A percentile compares a stretch with the other conserved stretches of the same genome.
phyloP scores from a whole-genome alignment of 257 asterid genomes.

The Nicotiana obtusifolia region DNA sequence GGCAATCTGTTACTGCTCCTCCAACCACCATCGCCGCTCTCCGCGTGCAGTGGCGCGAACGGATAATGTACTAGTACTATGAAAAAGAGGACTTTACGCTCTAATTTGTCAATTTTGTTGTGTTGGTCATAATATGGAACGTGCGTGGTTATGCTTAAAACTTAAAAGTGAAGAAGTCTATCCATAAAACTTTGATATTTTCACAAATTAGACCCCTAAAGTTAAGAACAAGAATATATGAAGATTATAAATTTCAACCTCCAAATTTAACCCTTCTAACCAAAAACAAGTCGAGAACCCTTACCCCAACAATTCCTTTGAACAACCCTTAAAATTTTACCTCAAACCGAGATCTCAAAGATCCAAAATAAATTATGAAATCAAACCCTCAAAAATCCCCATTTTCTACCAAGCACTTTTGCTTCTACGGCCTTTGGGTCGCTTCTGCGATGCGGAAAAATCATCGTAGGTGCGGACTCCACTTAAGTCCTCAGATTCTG shows the following conservation, averaged over 20 bases:
- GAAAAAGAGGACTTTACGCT: background rate
- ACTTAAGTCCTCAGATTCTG: too few relatives aligned
- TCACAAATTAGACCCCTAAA: background rate
- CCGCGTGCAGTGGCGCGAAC: background rate
- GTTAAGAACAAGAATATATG: background rate
- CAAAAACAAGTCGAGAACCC: too few relatives aligned
- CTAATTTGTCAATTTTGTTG: background rate
- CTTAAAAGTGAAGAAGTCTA: background rate
- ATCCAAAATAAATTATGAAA: too few relatives aligned
- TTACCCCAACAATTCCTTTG: too few relatives aligned
- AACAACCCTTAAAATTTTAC: too few relatives aligned
- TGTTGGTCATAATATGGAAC: background rate
- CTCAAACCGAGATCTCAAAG: too few relatives aligned
- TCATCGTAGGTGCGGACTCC: too few relatives aligned
- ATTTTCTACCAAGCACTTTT: too few relatives aligned
- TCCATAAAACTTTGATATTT: background rate
- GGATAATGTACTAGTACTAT: background rate
- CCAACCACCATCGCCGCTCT: background rate
- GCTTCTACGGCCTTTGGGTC: too few relatives aligned
- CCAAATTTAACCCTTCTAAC: background rate
- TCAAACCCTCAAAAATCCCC: too few relatives aligned
- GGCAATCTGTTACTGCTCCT: slow-evolving; percentile 7
- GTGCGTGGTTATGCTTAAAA: background rate
- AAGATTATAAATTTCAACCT: background rate
- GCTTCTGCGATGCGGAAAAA: too few relatives aligned